Evolutionary conservation across 2,329 filamentous ascomycete species (phyloP), one percentile per base, ranked within the genome.

Genomic region (Fusarium pseudograminearum): DNA sequence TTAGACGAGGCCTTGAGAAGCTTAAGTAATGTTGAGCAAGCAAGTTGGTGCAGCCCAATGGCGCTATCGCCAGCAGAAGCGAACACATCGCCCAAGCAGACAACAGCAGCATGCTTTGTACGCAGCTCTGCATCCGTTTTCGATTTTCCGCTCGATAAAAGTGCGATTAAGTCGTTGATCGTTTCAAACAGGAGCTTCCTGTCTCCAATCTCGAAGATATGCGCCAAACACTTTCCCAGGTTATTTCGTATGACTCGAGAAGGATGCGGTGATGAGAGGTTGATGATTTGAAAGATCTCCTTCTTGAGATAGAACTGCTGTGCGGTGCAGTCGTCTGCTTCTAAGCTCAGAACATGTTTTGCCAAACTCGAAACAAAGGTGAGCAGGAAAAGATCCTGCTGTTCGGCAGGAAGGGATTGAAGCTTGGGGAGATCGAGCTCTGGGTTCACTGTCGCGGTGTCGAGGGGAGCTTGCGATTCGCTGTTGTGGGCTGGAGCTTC

Each of bases 271-370:
- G 93, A 89, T 41, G 93, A 87, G 40, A 99, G 88, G 75, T 91
- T 94, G 78, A 99, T 87, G 78, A 99, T 91, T 81, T 97, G 93
- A 80, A 98, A 93, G 71, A 98, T 87, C 85, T 98, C 94, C 79
- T 93, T 94, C 82, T 98, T 98, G 74, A 99, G 86, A 78, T 93
- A 93, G 74, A 94, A 90, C 80, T 99, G 96, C 81, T 98, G 92
- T 15, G 92, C 88, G 24, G 93, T 95, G 72, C 94, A 92, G 77
- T 92, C 92, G 73, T 97, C 93, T 66, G 89, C 85, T 55, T 89
- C 87, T 47, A 98, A 87, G 18, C 83, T 83, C 56, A 90, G 85
- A 45, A 97, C 92, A 85, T 98, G 92, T 73, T 91, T 91, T 67
- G 90, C 91, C 58, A 99, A 86, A 65, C 91, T 89, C 30, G 94